phyloP scores from a whole-genome alignment of 345 rosid species.

The Bruguiera parviflora region DNA sequence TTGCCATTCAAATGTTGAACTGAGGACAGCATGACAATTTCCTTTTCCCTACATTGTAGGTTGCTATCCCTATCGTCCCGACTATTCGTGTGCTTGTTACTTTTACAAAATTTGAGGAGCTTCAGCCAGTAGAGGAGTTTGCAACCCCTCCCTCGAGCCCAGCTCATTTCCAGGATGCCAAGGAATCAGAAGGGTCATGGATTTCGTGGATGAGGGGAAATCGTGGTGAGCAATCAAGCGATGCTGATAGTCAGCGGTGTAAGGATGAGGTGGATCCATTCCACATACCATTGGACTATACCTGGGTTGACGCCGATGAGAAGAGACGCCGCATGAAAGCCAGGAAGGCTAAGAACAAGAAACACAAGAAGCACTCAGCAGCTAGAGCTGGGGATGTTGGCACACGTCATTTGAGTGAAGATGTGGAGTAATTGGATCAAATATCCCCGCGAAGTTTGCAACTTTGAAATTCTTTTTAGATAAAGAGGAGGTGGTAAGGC shows the following conservation, averaged over 20 bases:
- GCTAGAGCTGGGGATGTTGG: slow-evolving; percentile 45
- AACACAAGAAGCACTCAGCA: slow-evolving; percentile 54
- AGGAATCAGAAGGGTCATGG: slow-evolving; percentile 78
- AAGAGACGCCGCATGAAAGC: slow-evolving; percentile 92
- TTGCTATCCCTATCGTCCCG: slow-evolving; percentile 95
- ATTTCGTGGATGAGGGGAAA: slow-evolving; percentile 93
- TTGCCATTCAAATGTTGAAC: background rate
- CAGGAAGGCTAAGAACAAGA: slow-evolving; percentile 83
- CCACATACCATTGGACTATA: slow-evolving; percentile 69
- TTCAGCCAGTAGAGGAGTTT: slow-evolving; percentile 75
- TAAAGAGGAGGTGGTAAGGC: slow-evolving; percentile 31
- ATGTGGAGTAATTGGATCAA: slow-evolving; percentile 34
- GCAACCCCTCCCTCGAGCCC: slow-evolving; percentile 91
- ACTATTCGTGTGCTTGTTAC: slow-evolving; percentile 90
- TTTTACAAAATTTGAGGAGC: slow-evolving; percentile 95
- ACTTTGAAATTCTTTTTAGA: slow-evolving; percentile 2
- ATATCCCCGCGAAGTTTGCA: background rate
- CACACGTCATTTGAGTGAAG: slow-evolving; percentile 34
- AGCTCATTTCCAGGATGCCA: slow-evolving; percentile 83
- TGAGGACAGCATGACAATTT: slow-evolving; percentile 2
- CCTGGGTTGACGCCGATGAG: slow-evolving; percentile 89
- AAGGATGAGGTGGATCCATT: slow-evolving; percentile 86
- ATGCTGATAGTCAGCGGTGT: slow-evolving; percentile 59
- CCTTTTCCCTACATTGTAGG: slow-evolving; percentile 37
- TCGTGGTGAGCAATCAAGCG: slow-evolving; percentile 69